phyloP scores from a whole-genome alignment of 2,329 filamentous ascomycete genomes.

The Paecilomyces niveus region DNA sequence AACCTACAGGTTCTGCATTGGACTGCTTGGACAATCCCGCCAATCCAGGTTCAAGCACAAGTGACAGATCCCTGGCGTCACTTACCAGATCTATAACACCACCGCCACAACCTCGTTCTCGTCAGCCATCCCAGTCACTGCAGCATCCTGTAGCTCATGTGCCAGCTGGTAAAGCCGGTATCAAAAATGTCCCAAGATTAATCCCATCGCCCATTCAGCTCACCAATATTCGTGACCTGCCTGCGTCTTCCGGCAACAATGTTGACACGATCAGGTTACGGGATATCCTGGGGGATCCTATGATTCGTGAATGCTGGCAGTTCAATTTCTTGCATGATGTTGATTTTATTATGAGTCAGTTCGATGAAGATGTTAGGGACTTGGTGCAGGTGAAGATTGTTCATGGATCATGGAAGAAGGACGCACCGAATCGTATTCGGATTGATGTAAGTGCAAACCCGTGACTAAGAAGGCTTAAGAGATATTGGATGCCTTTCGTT shows the following conservation, averaged over 20 bases:
- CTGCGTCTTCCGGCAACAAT: conserved; percentile 49
- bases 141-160: not conserved
- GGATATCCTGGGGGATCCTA: conserved; percentile 65
- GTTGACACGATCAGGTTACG: conserved; percentile 57
- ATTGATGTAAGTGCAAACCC: conserved; percentile 46
- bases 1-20: not conserved
- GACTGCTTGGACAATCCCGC: not conserved
- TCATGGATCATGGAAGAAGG: conserved; percentile 61
- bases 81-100: conserved; percentile 24
- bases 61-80: conserved; percentile 13
- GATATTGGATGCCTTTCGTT: not conserved
- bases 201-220: conserved; percentile 63
- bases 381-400: conserved; percentile 52
- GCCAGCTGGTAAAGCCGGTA: not conserved
- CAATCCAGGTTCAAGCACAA: not conserved
- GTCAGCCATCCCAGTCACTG: not conserved
- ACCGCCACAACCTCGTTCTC: conserved; percentile 8
- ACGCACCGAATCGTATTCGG: conserved; percentile 51
- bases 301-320: conserved; percentile 58
- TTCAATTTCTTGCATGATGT: conserved; percentile 52
- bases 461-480: not conserved
- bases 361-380: conserved; percentile 49
- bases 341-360: conserved; percentile 54
- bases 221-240: conserved; percentile 60
- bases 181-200: conserved; percentile 5